Conservation (phyloP, 257 asterid genomes). For the Nyctanthes arbortristis region DNA sequence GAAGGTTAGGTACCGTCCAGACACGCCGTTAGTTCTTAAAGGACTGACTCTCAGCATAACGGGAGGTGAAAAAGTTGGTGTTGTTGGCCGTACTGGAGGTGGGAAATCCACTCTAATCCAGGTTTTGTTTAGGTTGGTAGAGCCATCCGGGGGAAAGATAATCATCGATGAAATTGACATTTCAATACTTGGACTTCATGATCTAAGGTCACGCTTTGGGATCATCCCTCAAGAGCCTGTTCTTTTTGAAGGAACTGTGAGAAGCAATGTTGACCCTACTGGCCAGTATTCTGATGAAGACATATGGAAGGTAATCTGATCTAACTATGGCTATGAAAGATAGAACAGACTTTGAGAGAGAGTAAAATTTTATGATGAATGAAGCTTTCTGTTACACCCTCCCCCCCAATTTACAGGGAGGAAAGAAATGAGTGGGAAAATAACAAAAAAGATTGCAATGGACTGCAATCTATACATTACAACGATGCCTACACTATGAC, state of each 20-base stretch:
- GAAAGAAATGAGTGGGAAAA: too few species aligned
- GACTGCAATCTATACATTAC: too few species aligned
- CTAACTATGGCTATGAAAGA: too few species aligned
- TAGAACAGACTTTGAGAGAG: too few species aligned
- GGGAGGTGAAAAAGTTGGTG: constrained; percentile 95
- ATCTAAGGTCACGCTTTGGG: constrained; percentile 92
- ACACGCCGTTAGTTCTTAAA: constrained; percentile 83
- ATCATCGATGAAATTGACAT: constrained; percentile 76
- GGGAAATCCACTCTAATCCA: constrained; percentile 95
- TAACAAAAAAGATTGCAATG: too few species aligned
- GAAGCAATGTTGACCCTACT: constrained; percentile 92
- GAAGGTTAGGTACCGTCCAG: constrained; percentile 83
- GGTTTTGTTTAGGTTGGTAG: constrained; percentile 92
- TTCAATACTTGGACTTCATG: constrained; percentile 79
- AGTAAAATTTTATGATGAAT: neutral
- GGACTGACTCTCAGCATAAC: constrained; percentile 71
- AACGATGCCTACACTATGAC: too few species aligned
- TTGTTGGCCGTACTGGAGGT: constrained; percentile 99
- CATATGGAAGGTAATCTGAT: constrained; percentile 76
- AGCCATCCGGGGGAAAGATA: constrained; percentile 82
- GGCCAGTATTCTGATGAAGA: constrained; percentile 82
- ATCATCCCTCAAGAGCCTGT: constrained; percentile 99
- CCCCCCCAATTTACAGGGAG: too few species aligned
- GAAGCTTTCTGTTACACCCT: too few species aligned
- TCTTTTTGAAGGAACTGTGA: constrained; percentile 93